Base-by-base conservation (phyloP, 345 rosid species). In the Nasturtium officinale region DNA sequence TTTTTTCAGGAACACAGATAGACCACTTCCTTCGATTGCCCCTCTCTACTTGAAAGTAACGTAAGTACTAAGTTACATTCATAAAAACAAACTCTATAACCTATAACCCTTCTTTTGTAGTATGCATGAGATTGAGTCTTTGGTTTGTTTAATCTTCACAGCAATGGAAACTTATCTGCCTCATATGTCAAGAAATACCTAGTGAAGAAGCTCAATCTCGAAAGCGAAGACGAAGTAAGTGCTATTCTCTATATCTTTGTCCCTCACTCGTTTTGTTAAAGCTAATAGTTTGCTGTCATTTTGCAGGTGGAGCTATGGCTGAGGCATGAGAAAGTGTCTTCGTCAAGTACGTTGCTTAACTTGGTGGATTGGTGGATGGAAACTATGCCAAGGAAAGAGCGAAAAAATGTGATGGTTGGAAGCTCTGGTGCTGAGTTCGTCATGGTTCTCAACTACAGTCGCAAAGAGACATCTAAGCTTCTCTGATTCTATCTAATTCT, bases 231-330 rank as follows among this genome's bases (percentile, higher is more conserved):
- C 5, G 48, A 67, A 25, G 74, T 75, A 59, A 26, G n/a, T 5
- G 21, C 25, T 61, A 35, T 32, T 63, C 33, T 15, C 40, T 54
- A n/a, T 21, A 8, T 63, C 51, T 52, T 50, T 43, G 2, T 71
- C n/a, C 40, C n/a, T 58, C 7, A 13, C 1, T 65, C 1, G 7
- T 69, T 20, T 29, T 9, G 15, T 73, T 32, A n/a, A 46, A 17
- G 17, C 51, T 46, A 51, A 55, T 33, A 2, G 15, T 5, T 26
- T 66, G 13, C 25, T n/a, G 3, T 48, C 7, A 13, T 26, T 47
- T 51, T 53, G 30, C 72, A 85, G 95, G 91, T 89, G 56, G 85
- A 84, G 75, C 73, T 89, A 53, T 80, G 46, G 15, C 16, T 85
- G 68, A 35, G 61, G 48, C 71, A 86, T 7, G 81, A 76, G 75